Evolutionary conservation across 2,329 filamentous ascomycete genomes (phyloP).

Genomic region (Colletotrichum brevisporum): DNA sequence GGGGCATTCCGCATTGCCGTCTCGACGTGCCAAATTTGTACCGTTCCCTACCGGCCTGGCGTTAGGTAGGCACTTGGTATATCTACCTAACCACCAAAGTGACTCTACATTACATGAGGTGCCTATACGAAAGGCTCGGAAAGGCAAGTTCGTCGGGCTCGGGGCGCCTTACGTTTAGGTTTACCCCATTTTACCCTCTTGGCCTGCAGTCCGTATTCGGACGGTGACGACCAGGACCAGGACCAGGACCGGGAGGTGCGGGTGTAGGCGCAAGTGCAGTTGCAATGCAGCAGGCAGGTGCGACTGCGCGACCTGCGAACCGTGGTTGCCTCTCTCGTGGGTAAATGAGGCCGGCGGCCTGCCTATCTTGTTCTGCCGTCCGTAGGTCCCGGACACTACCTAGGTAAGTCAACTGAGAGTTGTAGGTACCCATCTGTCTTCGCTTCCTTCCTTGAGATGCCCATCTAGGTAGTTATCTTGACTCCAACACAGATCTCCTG

Average conservation of each 20-base stretch:
- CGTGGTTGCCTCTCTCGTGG: background rate
- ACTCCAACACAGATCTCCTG: no score
- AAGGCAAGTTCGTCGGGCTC: background rate
- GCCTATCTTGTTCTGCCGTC: no score
- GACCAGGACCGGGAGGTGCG: slow-evolving; percentile 13
- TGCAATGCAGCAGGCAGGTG: background rate
- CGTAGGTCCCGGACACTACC: no score
- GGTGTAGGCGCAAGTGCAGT: slow-evolving; percentile 18
- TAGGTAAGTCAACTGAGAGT: no score
- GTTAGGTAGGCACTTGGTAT: no score
- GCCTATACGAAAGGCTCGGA: background rate
- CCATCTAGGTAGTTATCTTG: no score
- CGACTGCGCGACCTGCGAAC: background rate
- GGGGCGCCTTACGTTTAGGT: background rate
- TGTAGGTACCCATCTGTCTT: no score
- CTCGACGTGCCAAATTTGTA: no score
- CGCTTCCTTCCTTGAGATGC: no score
- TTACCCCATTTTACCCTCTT: background rate
- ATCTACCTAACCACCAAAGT: no score
- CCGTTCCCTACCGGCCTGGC: no score
- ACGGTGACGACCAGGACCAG: background rate
- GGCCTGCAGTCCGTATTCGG: slow-evolving; percentile 8
- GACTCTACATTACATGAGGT: no score
- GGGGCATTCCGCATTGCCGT: background rate
- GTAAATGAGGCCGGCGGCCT: background rate